A percentile compares a stretch with the other conserved stretches of the same genome.
phyloP scores from a whole-genome alignment of 2,329 filamentous ascomycete genomes.

The Pseudocercospora vitis region DNA sequence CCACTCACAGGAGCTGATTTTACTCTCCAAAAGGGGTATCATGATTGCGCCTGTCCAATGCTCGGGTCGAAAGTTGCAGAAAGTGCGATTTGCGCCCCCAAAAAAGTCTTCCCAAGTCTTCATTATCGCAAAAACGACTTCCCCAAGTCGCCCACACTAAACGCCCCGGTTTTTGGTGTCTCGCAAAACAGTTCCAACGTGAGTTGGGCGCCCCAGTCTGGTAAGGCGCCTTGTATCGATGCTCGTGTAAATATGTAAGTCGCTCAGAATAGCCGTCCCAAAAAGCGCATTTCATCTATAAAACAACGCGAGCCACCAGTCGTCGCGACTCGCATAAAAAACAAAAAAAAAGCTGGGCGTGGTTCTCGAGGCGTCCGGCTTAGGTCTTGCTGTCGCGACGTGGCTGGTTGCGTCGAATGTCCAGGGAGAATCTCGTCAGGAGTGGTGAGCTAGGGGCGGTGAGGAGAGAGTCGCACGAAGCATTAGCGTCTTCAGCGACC shows the following conservation, averaged over 20 bases:
- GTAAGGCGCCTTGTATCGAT: slow-evolving; percentile 15
- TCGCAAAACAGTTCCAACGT: slow-evolving; percentile 17
- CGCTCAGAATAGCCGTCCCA: slow-evolving; percentile 26
- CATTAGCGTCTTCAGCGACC: slow-evolving; percentile 31
- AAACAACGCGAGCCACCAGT: too few relatives aligned
- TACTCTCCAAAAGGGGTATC: slow-evolving; percentile 29
- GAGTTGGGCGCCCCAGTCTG: slow-evolving; percentile 14
- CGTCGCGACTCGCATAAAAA: slow-evolving; percentile 8
- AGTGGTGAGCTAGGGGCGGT: slow-evolving; percentile 34
- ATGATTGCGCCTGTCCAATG: slow-evolving; percentile 31
- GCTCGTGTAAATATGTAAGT: slow-evolving; percentile 18
- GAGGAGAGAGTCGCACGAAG: slow-evolving; percentile 29
- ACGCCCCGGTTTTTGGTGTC: slow-evolving; percentile 7
- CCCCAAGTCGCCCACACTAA: background rate
- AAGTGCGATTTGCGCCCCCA: slow-evolving; percentile 21
- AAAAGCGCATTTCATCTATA: slow-evolving; percentile 14
- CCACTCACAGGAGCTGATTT: slow-evolving; percentile 14
- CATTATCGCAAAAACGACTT: slow-evolving; percentile 6
- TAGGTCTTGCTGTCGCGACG: slow-evolving; percentile 28
- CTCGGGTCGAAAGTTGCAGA: slow-evolving; percentile 12
- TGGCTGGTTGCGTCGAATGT: slow-evolving; percentile 24
- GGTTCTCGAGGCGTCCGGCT: slow-evolving; percentile 18
- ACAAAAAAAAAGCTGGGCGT: slow-evolving; percentile 2
- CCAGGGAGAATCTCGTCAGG: slow-evolving; percentile 28
- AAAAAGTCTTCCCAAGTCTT: slow-evolving; percentile 17